Evolutionary conservation across 2,329 filamentous ascomycete species (phyloP), one percentile per base, ranked within the genome.

Genomic region (Orbilia brochopaga): DNA sequence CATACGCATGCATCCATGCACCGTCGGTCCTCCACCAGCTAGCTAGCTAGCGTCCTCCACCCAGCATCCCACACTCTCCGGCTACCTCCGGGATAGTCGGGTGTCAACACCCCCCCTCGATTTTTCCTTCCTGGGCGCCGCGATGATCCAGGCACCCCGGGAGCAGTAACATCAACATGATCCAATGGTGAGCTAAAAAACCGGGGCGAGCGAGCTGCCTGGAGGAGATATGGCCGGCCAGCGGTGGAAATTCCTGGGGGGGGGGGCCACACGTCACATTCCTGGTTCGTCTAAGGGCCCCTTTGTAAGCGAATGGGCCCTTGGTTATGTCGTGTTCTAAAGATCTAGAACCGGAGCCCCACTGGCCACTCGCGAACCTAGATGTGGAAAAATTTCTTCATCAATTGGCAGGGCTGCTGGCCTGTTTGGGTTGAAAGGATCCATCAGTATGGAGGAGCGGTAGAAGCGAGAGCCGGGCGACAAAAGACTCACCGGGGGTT

Each of bases 41-140:
- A 23, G n/a, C 21, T 27, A 27, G 42, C 21, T 23, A 48, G 19
- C 13, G n/a, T n/a, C 21, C n/a, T 30, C 21, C 7, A 40, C 42
- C 30, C 24, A 30, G 50, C 21, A 30, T 15, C n/a, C 35, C 24
- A 19, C 24, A 46, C 21, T 48, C 32, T 51, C 42, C 64, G 64
- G 64, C 42, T 62, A 69, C 57, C 58, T 57, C 64, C 65, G 65
- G 65, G 58, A 62, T 56, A 53, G 61, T 59, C 58, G 65, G 65
- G 58, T 56, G 40, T 69, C n/a, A n/a, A n/a, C n/a, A n/a, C n/a
- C n/a, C n/a, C n/a, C n/a, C n/a, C n/a, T 32, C 23, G 24, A 58
- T 13, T 4, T 42, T 13, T 32, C 27, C 27, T 32, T 32, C 27
- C 27, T 32, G 27, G 27, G 27, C 27, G 27, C 27, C 27, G 27